Conservation (phyloP, 2,329 filamentous ascomycete species). For the Cylindrodendrum hubeiense region DNA sequence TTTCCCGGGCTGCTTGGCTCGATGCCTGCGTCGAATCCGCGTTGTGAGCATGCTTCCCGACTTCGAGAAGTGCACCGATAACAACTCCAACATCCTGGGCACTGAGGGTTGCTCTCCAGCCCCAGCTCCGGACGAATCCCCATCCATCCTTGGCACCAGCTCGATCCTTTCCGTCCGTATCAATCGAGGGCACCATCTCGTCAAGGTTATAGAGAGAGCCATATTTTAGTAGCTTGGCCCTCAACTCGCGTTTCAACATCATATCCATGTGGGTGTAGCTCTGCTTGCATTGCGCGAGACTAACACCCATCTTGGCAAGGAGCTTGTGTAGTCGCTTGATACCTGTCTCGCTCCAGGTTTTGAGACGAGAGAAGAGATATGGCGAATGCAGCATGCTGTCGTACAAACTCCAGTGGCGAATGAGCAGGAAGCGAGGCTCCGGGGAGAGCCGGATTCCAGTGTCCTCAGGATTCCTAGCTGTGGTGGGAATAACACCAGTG, state of each 20-base stretch:
- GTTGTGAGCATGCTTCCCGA: conserved; percentile 72
- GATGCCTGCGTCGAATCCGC: conserved; percentile 45
- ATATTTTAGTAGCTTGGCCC: conserved; percentile 89
- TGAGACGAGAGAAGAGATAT: conserved; percentile 90
- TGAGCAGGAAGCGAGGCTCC: conserved; percentile 91
- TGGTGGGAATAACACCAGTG: conserved; percentile 88
- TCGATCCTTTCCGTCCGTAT: conserved; percentile 76
- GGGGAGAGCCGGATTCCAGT: conserved; percentile 92
- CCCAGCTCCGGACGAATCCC: conserved; percentile 98
- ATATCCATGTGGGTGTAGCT: conserved; percentile 99
- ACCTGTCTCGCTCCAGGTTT: conserved; percentile 93
- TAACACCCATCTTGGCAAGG: conserved; percentile 97
- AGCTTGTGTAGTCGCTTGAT: conserved; percentile 92
- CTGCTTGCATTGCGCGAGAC: conserved; percentile 92
- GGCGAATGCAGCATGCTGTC: conserved; percentile 99
- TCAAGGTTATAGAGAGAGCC: conserved; percentile 94
- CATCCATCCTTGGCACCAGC: conserved; percentile 88
- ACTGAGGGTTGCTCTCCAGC: conserved; percentile 93
- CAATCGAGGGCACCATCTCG: conserved; percentile 86
- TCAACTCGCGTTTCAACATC: conserved; percentile 89
- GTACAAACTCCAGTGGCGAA: conserved; percentile 97
- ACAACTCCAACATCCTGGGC: conserved; percentile 96
- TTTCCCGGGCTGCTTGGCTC: conserved; percentile 54
- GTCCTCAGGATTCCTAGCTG: conserved; percentile 89
- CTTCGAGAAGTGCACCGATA: conserved; percentile 91